Evolutionary conservation across 768 basidiomycete species (phyloP).

Genomic region (Tylopilus sp.): DNA sequence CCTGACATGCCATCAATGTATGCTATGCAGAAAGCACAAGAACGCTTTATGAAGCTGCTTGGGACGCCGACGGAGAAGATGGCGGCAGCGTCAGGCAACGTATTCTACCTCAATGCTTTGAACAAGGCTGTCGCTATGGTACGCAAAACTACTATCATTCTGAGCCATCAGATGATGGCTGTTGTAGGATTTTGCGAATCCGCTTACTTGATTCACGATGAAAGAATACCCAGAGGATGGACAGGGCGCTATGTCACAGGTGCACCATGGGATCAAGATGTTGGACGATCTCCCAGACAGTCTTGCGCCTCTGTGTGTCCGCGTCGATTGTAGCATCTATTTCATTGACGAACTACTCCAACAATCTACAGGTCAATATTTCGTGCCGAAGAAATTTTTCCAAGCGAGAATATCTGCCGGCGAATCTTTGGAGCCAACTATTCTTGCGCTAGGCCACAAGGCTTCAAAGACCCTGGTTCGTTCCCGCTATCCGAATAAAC

Average conservation of each 20-base stretch:
- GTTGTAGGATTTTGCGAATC: conserved; percentile 21
- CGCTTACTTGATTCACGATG: conserved; percentile 18
- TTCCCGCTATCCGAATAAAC: background rate
- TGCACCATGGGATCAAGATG: conserved; percentile 30
- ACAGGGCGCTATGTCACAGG: conserved; percentile 17
- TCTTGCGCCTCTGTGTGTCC: conserved; percentile 25
- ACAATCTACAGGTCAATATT: conserved; percentile 1
- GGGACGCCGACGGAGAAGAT: conserved; percentile 25
- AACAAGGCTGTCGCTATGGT: conserved; percentile 20
- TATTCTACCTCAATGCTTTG: conserved; percentile 29
- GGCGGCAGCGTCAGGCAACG: conserved; percentile 14
- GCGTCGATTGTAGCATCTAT: conserved; percentile 12
- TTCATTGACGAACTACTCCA: conserved; percentile 26
- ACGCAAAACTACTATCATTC: too few species aligned
- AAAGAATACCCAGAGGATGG: conserved; percentile 29
- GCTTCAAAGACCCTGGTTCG: conserved; percentile 1
- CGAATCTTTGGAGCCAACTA: background rate
- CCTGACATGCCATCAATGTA: conserved; percentile 1
- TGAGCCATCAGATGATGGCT: background rate
- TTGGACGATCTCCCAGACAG: conserved; percentile 23
- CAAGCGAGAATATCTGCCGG: background rate
- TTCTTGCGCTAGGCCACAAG: conserved; percentile 6
- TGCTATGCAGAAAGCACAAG: conserved; percentile 18
- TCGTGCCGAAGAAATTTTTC: conserved; percentile 16
- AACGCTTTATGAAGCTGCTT: conserved; percentile 13